These are phyloP conservation scores for Periconia digitata DNA, from an alignment of 2,329 filamentous ascomycete species.

Conservation along the genomic window DNA sequence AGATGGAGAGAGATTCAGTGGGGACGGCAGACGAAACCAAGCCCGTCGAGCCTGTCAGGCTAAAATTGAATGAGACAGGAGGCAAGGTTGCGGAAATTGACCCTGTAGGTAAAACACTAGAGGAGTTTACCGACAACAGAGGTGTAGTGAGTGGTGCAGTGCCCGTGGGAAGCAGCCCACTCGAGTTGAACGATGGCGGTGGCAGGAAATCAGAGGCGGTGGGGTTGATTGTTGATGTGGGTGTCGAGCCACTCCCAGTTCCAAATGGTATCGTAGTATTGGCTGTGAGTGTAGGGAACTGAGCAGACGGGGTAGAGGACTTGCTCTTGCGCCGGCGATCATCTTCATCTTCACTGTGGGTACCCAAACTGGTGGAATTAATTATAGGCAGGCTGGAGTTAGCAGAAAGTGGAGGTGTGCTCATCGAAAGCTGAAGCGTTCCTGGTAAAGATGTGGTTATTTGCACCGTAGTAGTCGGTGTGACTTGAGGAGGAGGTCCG, in stretches of 20 bases:
- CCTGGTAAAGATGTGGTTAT: background rate
- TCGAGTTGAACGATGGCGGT: background rate
- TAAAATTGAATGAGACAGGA: conserved; percentile 1
- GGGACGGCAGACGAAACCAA: background rate
- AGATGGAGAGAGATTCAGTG: background rate
- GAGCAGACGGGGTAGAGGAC: background rate
- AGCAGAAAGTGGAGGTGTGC: conserved; percentile 4
- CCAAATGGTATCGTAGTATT: conserved; percentile 4
- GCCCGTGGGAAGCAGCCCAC: background rate
- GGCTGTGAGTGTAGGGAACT: background rate
- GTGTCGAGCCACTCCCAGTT: conserved; percentile 1
- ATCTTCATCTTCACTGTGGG: conserved; percentile 1
- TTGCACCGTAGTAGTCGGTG: background rate
- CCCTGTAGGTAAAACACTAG: background rate
- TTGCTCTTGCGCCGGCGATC: conserved; percentile 2
- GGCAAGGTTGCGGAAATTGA: background rate
- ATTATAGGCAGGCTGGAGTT: conserved; percentile 4
- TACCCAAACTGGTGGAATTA: background rate
- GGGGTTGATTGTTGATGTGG: conserved; percentile 1
- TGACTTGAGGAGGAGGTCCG: background rate
- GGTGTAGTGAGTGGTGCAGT: background rate
- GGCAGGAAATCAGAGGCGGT: conserved; percentile 4
- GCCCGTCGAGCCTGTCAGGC: conserved; percentile 3
- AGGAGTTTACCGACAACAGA: background rate
- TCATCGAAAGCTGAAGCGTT: conserved; percentile 9